Evolutionary conservation across 2,329 filamentous ascomycete species (phyloP).

Genomic region (Talaromyces funiculosus): DNA sequence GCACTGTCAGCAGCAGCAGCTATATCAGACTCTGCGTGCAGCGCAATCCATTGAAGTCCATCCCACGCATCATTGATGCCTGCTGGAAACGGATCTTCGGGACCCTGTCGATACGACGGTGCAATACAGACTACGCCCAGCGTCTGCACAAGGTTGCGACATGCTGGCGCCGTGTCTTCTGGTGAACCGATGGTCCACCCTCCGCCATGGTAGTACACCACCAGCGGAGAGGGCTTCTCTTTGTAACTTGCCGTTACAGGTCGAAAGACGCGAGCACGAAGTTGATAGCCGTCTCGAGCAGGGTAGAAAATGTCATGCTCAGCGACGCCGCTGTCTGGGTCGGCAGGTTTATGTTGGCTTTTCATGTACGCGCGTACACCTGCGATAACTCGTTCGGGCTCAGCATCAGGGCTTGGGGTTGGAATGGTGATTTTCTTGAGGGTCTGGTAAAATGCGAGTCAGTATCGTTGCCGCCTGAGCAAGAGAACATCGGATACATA

Average conservation of each 20-base stretch:
- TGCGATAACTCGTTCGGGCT: background rate
- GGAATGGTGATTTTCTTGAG: background rate
- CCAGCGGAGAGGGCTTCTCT: background rate
- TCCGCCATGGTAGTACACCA: slow-evolving; percentile 12
- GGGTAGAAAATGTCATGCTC: slow-evolving; percentile 10
- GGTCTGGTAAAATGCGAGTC: background rate
- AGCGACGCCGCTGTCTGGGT: slow-evolving; percentile 1
- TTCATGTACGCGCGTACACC: slow-evolving; percentile 10
- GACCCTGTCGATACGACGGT: slow-evolving; percentile 32
- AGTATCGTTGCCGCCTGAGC: background rate
- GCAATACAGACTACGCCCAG: slow-evolving; percentile 15
- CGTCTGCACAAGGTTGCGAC: slow-evolving; percentile 17
- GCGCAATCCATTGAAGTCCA: slow-evolving; percentile 27
- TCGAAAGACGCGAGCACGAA: slow-evolving; percentile 6
- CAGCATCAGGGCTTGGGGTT: background rate
- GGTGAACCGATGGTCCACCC: slow-evolving; percentile 11
- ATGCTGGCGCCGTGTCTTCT: slow-evolving; percentile 6
- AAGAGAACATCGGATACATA: slow-evolving; percentile 2
- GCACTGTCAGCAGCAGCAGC: slow-evolving; percentile 40
- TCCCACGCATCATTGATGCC: slow-evolving; percentile 34
- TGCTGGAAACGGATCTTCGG: slow-evolving; percentile 35
- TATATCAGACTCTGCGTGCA: slow-evolving; percentile 32
- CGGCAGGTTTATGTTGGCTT: background rate
- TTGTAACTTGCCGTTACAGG: background rate
- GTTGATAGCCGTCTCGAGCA: slow-evolving; percentile 7